Conservation (phyloP, 192 early-diverging fungal species). For the Physocladia obscura region DNA sequence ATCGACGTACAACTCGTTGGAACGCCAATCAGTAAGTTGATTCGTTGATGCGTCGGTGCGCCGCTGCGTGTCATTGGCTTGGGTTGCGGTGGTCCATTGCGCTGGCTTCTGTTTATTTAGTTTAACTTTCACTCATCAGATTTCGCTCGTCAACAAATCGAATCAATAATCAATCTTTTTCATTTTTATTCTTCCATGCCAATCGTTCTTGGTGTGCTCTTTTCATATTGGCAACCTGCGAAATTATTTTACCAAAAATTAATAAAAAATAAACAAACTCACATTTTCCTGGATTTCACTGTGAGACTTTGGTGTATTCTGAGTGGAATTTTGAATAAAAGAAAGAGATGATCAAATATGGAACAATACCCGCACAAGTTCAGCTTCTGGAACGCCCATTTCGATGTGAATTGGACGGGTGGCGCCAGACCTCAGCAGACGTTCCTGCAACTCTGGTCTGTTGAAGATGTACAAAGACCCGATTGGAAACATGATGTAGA, state of each 20-base stretch:
- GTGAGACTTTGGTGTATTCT: background rate
- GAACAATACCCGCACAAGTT: constrained; percentile 11
- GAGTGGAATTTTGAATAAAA: background rate
- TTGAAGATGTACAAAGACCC: constrained; percentile 37
- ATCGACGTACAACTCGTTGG: too few relatives aligned
- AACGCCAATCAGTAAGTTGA: too few relatives aligned
- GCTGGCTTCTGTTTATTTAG: too few relatives aligned
- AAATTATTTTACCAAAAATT: background rate
- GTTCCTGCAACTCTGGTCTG: constrained; percentile 36
- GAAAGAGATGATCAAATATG: background rate
- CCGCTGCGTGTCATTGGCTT: too few relatives aligned
- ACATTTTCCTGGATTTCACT: background rate
- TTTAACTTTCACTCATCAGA: too few relatives aligned
- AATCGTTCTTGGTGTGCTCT: constrained; percentile 12
- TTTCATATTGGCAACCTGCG: constrained; percentile 13
- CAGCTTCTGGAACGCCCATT: constrained; percentile 20
- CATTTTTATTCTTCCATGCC: background rate
- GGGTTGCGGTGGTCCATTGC: too few relatives aligned
- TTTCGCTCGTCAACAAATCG: too few relatives aligned
- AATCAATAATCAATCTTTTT: background rate
- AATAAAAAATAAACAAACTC: background rate
- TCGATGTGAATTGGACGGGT: background rate
- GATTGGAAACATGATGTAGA: constrained; percentile 46
- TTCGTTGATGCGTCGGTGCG: too few relatives aligned
- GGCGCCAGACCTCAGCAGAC: constrained; percentile 1